Evolutionary conservation across 805 yeast species (phyloP), one percentile per base, ranked within the genome.

Genomic region (Saccharomyces eubayanus): DNA sequence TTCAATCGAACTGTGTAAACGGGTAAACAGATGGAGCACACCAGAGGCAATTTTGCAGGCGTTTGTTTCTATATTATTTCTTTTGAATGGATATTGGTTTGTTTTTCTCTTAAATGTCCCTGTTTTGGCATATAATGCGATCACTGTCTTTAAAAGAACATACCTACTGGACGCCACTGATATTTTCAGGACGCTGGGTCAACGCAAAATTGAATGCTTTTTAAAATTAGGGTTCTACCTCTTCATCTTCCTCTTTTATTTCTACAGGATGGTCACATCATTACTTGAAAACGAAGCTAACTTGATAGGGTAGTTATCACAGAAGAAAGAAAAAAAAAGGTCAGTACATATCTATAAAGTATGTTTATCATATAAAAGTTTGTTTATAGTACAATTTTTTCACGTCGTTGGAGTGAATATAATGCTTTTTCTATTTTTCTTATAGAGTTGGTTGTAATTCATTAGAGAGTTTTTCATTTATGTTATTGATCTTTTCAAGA

Each of bases 141-240:
- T 86, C 76, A 88, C 88, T 72, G 81, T 89, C 66, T 73, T 84
- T 71, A 82, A 81, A 63, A 89, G 89, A 72, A 83, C 84, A 69
- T 91, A 92, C 69, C 75, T 88, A 59, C 82, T 91, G 70, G 99
- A 94, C 72, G 98, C 98, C 55, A 92, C 99, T 47, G 97, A 92
- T 72, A 94, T 92, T 65, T 94, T 94, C 75, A 83, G 98, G 77
- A 91, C 97, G 46, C 80, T 92, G 67, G 81, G 89, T 63, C 88
- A 86, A 68, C 96, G 91, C 76, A 92, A 94, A 81, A 87, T 86
- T 71, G 98, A 91, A 74, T 80, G 89, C 56, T 90, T 91, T 69
- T 73, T 88, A 70, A 92, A 92, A 72, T 80, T 94, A 63, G 97
- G 94, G 10, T 90, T 89, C 81, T 92, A 89, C 70, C 78, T 92